A percentile compares a stretch with the other conserved stretches of the same genome.
phyloP scores from a whole-genome alignment of 495 filamentous ascomycete species.

The Chaetomium tenue region DNA sequence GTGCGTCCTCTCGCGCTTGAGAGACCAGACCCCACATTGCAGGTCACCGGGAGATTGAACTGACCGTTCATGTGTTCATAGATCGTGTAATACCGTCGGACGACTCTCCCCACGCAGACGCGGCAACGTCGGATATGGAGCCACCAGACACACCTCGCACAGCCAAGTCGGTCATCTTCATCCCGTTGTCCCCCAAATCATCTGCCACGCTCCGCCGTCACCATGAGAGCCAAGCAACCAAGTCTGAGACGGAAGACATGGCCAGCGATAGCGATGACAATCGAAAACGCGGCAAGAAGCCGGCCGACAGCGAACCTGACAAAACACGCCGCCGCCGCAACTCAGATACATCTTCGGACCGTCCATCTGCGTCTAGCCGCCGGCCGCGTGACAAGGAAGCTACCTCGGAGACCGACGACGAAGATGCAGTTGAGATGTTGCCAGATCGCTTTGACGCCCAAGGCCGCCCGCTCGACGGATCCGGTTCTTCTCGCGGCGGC shows the following conservation, averaged over 20 bases:
- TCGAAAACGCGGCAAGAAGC: not conserved
- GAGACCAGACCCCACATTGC: not conserved
- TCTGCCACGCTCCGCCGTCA: conserved; percentile 42
- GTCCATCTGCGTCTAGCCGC: conserved; percentile 25
- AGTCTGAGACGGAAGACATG: conserved; percentile 21
- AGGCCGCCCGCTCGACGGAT: conserved; percentile 48
- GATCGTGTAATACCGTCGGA: conserved; percentile 41
- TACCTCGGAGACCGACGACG: conserved; percentile 30
- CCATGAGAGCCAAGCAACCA: conserved; percentile 30
- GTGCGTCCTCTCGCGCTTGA: conserved; percentile 32
- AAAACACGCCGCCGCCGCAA: conserved; percentile 31
- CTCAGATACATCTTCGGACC: conserved; percentile 40
- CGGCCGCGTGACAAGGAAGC: conserved; percentile 20
- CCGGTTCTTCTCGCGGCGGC: not conserved
- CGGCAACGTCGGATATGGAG: conserved; percentile 13
- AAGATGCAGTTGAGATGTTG: conserved; percentile 47
- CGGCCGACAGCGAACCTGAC: conserved; percentile 10
- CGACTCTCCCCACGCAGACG: not conserved
- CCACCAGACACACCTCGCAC: conserved; percentile 20
- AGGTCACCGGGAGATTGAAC: not conserved
- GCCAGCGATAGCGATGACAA: conserved; percentile 14
- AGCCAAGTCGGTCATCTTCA: conserved; percentile 44
- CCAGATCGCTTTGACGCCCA: conserved; percentile 66
- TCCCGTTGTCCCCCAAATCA: conserved; percentile 45
- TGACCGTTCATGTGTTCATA: conserved; percentile 23